Conservation (phyloP, 2,329 filamentous ascomycete species). For the Cordyceps militaris region DNA sequence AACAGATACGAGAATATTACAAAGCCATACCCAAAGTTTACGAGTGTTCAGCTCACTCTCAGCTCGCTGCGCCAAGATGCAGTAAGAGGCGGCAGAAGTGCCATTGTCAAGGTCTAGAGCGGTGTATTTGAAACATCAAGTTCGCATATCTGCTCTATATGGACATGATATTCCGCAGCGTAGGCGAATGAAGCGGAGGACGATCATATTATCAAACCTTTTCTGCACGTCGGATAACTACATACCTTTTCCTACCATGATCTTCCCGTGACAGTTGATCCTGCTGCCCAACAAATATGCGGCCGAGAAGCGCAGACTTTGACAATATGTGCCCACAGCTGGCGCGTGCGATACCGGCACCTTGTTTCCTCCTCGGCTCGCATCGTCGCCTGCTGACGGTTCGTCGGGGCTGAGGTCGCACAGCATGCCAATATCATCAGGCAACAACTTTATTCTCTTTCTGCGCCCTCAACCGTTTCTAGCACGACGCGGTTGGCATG, state of each 20-base stretch:
- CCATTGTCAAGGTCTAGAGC: not conserved
- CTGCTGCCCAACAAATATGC: no score
- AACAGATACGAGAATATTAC: not conserved
- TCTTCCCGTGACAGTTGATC: no score
- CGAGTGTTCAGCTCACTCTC: not conserved
- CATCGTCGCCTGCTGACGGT: no score
- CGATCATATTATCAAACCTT: not conserved
- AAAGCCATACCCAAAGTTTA: no score
- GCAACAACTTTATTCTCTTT: no score
- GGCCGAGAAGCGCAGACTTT: not conserved
- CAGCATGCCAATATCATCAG: no score
- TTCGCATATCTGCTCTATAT: not conserved
- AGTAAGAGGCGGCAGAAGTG: not conserved
- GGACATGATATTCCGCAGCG: not conserved
- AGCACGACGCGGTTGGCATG: no score
- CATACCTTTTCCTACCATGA: not conserved
- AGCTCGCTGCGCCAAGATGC: slow-evolving; percentile 7
- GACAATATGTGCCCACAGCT: no score
- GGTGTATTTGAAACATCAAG: not conserved
- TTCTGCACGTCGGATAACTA: not conserved
- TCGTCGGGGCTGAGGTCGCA: no score
- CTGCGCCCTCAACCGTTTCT: no score
- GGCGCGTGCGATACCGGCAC: no score
- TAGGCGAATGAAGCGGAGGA: not conserved
- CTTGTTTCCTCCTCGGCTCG: no score